These are phyloP conservation scores for Emergomyces orientalis DNA, from an alignment of 2,329 filamentous ascomycete genomes.

Conservation along the genomic window DNA sequence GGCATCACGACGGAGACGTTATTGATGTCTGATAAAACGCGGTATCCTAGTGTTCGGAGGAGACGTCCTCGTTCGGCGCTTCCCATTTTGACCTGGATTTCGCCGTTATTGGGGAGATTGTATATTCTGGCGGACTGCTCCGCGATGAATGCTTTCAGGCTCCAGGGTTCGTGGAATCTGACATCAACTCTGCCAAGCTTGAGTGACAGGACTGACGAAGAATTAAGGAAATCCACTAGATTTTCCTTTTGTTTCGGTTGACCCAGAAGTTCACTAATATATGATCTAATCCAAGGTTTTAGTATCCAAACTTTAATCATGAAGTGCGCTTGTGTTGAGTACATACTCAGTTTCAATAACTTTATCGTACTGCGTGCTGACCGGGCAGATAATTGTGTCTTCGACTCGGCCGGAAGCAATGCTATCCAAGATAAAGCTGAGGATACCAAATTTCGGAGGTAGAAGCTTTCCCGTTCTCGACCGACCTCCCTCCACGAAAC, in stretches of 20 bases:
- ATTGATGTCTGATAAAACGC: conserved; percentile 89
- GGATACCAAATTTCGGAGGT: conserved; percentile 88
- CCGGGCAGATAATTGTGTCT: conserved; percentile 87
- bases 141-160: conserved; percentile 68
- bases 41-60: conserved; percentile 79
- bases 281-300: conserved; percentile 47
- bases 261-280: conserved; percentile 86
- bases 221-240: conserved; percentile 75
- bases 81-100: conserved; percentile 34
- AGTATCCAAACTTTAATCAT: conserved; percentile 8
- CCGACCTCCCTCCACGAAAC: conserved; percentile 91
- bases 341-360: conserved; percentile 81
- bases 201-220: conserved; percentile 78
- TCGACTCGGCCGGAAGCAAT: conserved; percentile 78
- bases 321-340: neutral
- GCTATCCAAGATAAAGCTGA: conserved; percentile 85
- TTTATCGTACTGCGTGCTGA: conserved; percentile 97
- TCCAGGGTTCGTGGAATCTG: conserved; percentile 95
- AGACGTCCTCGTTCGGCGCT: conserved; percentile 58
- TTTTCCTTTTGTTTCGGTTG: conserved; percentile 96
- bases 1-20: conserved; percentile 96
- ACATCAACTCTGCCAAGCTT: conserved; percentile 89
- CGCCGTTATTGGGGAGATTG: conserved; percentile 27
- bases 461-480: conserved; percentile 89
- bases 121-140: conserved; percentile 59